phyloP scores from a whole-genome alignment of 768 basidiomycete species.

The Rhizopogon vinicolor region DNA sequence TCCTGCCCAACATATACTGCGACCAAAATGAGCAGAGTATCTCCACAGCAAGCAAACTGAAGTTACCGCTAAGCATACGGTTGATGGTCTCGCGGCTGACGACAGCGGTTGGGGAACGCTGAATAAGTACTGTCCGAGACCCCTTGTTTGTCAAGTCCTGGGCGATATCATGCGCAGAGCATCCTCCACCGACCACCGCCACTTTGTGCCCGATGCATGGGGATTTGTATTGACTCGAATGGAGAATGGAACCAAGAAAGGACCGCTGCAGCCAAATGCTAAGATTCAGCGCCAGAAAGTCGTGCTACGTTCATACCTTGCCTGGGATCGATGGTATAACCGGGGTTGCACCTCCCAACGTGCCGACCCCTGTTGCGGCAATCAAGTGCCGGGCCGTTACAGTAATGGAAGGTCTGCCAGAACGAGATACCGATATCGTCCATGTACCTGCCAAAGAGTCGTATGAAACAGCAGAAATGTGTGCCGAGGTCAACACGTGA shows the following conservation, averaged over 20 bases:
- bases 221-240: constrained; percentile 1
- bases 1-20: constrained; percentile 6
- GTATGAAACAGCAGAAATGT: neutral
- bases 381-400: constrained; percentile 3
- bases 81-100: constrained; percentile 4
- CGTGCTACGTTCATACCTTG: neutral
- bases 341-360: neutral
- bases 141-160: constrained; percentile 6
- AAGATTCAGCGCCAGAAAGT: neutral
- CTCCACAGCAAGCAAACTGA: neutral
- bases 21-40: neutral
- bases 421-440: neutral
- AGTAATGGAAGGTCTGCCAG: neutral
- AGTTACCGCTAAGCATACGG: constrained; percentile 1
- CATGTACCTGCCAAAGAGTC: neutral
- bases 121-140: constrained; percentile 1
- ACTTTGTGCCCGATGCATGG: neutral
- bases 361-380: constrained; percentile 1
- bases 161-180: constrained; percentile 10
- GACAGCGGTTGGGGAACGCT: constrained; percentile 8
- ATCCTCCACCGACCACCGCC: constrained; percentile 7
- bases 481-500: neutral
- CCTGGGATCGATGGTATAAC: neutral
- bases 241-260: neutral
- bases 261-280: neutral